phyloP scores from a whole-genome alignment of 2,329 filamentous ascomycete species.

The Corniculantispora saksenae region DNA sequence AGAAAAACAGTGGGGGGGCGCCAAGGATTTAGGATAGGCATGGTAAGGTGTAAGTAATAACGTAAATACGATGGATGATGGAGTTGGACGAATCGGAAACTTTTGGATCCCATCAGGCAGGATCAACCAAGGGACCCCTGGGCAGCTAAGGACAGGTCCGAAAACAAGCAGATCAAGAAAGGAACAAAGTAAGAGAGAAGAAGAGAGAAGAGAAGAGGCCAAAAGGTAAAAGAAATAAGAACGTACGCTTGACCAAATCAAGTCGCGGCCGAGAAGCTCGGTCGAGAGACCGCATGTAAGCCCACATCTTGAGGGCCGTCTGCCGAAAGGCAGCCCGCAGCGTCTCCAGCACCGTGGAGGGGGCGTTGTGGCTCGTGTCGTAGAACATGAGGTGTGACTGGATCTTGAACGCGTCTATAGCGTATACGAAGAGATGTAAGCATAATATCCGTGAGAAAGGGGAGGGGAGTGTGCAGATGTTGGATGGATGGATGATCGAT shows the following conservation, averaged over 20 bases:
- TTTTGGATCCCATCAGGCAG: background rate
- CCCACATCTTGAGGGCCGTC: constrained; percentile 74
- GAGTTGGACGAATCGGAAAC: background rate
- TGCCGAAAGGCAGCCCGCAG: constrained; percentile 74
- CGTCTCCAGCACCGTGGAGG: constrained; percentile 69
- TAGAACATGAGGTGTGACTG: constrained; percentile 84
- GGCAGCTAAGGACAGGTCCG: too few species aligned
- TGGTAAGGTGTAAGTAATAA: too few species aligned
- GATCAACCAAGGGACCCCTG: too few species aligned
- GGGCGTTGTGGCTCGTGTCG: constrained; percentile 76
- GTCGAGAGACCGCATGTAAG: constrained; percentile 61
- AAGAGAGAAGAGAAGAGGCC: background rate
- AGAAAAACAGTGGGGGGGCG: too few species aligned
- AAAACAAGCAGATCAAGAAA: background rate
- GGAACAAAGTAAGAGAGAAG: background rate
- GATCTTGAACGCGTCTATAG: constrained; percentile 70
- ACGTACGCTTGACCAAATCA: constrained; percentile 64
- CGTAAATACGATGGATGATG: background rate
- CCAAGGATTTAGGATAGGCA: background rate
- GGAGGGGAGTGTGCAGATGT: too few species aligned
- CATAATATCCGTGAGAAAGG: too few species aligned
- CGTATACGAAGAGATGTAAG: background rate
- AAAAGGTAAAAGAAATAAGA: background rate
- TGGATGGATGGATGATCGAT: too few species aligned
- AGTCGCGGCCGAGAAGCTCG: constrained; percentile 55